Percentiles rank a stretch among this genome's conserved stretches.
These are phyloP conservation scores for Beverwykella pulmonaria DNA, from an alignment of 495 filamentous ascomycete species.

Conservation along the genomic window DNA sequence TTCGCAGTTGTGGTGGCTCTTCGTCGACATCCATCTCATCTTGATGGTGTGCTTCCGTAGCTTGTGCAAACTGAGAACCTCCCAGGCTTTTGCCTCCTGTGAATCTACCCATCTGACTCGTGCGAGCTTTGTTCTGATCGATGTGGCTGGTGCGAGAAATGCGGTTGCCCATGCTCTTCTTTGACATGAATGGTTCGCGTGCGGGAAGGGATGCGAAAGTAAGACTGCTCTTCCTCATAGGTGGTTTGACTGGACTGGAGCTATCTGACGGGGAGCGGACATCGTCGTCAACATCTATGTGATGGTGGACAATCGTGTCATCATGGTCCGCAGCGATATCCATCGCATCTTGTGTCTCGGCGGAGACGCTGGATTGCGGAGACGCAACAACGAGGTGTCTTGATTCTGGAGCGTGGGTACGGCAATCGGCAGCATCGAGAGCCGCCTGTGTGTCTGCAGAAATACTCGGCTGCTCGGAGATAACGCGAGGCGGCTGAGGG, in stretches of 20 bases:
- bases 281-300: conserved; percentile 57
- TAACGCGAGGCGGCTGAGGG: background rate
- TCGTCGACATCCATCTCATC: conserved; percentile 63
- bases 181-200: conserved; percentile 77
- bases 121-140: conserved; percentile 62
- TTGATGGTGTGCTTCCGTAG: conserved; percentile 54
- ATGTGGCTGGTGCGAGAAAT: conserved; percentile 77
- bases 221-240: conserved; percentile 86
- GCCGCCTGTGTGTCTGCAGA: conserved; percentile 21
- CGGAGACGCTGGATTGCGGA: conserved; percentile 17
- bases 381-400: conserved; percentile 17
- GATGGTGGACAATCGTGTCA: conserved; percentile 33
- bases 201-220: conserved; percentile 91
- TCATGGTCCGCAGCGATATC: conserved; percentile 13
- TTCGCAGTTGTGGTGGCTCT: conserved; percentile 41
- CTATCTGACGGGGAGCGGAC: conserved; percentile 63
- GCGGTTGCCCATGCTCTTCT: conserved; percentile 76
- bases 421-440: conserved; percentile 15
- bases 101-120: conserved; percentile 65
- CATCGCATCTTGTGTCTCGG: conserved; percentile 15
- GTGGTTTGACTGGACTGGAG: conserved; percentile 63
- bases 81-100: conserved; percentile 61
- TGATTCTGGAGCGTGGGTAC: conserved; percentile 5
- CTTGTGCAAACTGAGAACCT: conserved; percentile 51
- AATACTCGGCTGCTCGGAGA: conserved; percentile 24